Evolutionary conservation across 345 rosid genomes (phyloP).

Genomic region (Corchorus capsularis): DNA sequence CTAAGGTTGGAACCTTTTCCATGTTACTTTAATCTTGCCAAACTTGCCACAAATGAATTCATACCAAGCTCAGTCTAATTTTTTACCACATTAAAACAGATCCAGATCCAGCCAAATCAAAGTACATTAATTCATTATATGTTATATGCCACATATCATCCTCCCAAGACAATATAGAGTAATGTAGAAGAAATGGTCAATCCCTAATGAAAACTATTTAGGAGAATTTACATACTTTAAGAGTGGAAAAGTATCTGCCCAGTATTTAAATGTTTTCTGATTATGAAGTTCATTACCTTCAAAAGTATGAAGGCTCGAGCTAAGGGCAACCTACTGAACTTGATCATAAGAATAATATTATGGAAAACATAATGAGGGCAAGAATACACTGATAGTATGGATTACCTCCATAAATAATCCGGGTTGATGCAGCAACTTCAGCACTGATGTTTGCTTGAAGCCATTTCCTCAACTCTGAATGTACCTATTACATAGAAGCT

Average conservation of each 20-base stretch:
- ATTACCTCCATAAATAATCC: slow-evolving; percentile 94
- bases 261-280: background rate
- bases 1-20: too few relatives aligned
- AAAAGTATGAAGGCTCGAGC: background rate
- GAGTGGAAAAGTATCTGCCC: background rate
- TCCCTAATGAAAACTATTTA: background rate
- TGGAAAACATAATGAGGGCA: background rate
- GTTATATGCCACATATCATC: background rate
- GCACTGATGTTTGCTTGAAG: slow-evolving; percentile 59
- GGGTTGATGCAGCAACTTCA: slow-evolving; percentile 70
- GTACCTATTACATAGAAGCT: slow-evolving; percentile 51
- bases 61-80: background rate
- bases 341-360: background rate
- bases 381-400: background rate
- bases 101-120: background rate
- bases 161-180: background rate
- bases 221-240: too few relatives aligned
- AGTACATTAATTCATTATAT: background rate
- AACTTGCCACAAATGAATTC: background rate
- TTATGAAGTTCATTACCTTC: background rate
- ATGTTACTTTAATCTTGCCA: background rate
- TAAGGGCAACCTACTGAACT: background rate
- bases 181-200: background rate
- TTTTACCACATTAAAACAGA: background rate
- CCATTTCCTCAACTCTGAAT: slow-evolving; percentile 87